Evolutionary conservation across 768 basidiomycete species (phyloP).

Genomic region (Baorangia bicolor): DNA sequence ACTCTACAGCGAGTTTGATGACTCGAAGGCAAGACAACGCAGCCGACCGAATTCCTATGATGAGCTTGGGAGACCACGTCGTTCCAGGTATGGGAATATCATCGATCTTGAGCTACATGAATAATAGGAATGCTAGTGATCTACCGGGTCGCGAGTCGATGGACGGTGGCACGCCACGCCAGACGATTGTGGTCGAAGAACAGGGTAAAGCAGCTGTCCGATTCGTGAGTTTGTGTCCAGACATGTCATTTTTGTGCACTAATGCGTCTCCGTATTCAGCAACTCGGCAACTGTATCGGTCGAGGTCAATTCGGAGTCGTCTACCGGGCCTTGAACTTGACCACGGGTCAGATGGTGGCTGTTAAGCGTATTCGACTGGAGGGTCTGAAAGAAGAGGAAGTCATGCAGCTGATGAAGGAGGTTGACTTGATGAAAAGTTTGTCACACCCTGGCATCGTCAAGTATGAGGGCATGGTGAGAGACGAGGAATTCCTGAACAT

Average conservation of each 20-base stretch:
- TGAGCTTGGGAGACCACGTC: conserved; percentile 55
- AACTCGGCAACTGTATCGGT: conserved; percentile 97
- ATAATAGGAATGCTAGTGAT: conserved; percentile 64
- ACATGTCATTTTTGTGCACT: conserved; percentile 8
- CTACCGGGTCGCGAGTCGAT: conserved; percentile 57
- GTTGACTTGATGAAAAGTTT: conserved; percentile 90
- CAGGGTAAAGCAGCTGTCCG: conserved; percentile 76
- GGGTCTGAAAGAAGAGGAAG: conserved; percentile 88
- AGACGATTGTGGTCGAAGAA: conserved; percentile 75
- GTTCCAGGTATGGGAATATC: conserved; percentile 74
- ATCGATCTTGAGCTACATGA: conserved; percentile 55
- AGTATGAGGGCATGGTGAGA: conserved; percentile 94
- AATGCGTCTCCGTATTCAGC: conserved; percentile 45
- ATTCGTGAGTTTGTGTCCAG: conserved; percentile 58
- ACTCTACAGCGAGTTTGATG: conserved; percentile 75
- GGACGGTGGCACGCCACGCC: conserved; percentile 63
- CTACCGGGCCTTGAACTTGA: conserved; percentile 90
- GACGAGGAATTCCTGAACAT: conserved; percentile 89
- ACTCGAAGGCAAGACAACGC: conserved; percentile 47
- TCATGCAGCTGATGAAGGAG: conserved; percentile 89
- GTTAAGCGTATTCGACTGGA: conserved; percentile 93
- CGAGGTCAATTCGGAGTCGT: conserved; percentile 97
- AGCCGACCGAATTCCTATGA: conserved; percentile 68
- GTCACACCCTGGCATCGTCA: conserved; percentile 93
- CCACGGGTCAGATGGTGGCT: conserved; percentile 98